Evolutionary conservation across 2,329 filamentous ascomycete species (phyloP).

Genomic region (Neurospora sp.): DNA sequence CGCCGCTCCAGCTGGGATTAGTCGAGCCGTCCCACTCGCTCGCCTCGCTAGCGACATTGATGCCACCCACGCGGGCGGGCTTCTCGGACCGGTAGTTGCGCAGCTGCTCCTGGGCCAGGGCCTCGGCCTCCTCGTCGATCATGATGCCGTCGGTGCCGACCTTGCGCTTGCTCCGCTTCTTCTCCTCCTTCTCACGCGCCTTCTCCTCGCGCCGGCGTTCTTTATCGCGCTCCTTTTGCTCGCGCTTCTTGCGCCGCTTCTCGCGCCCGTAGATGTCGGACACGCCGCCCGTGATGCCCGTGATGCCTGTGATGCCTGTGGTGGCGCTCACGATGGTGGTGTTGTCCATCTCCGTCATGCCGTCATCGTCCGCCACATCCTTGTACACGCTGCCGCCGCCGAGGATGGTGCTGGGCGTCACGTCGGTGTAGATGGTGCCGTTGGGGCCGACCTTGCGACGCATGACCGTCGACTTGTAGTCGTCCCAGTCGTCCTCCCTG

Average conservation of each 20-base stretch:
- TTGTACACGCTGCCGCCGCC: constrained; percentile 83
- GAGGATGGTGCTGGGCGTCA: constrained; percentile 70
- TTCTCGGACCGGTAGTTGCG: constrained; percentile 79
- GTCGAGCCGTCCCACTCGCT: constrained; percentile 67
- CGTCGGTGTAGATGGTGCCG: constrained; percentile 73
- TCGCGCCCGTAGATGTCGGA: constrained; percentile 47
- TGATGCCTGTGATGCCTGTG: constrained; percentile 44
- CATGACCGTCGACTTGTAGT: constrained; percentile 93
- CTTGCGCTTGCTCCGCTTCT: constrained; percentile 29
- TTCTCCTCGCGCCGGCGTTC: constrained; percentile 19
- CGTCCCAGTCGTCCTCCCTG: constrained; percentile 83
- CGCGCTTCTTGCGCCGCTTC: constrained; percentile 39
- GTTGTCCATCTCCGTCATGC: constrained; percentile 32
- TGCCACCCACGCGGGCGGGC: constrained; percentile 74
- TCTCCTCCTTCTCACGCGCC: constrained; percentile 35
- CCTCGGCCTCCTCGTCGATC: constrained; percentile 55
- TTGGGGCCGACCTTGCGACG: constrained; percentile 73
- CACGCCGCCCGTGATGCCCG: constrained; percentile 48
- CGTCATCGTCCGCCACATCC: constrained; percentile 46
- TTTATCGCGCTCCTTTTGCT: constrained; percentile 34
- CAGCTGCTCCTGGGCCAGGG: constrained; percentile 56
- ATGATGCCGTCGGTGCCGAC: constrained; percentile 50
- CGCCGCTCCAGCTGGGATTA: constrained; percentile 50
- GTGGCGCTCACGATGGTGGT: constrained; percentile 30
- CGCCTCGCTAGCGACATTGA: constrained; percentile 75